A percentile compares a stretch with the other conserved stretches of the same genome.
Evolutionary conservation across 805 yeast genomes (phyloP).

Genomic region (Nakazawaea ambrosiae): DNA sequence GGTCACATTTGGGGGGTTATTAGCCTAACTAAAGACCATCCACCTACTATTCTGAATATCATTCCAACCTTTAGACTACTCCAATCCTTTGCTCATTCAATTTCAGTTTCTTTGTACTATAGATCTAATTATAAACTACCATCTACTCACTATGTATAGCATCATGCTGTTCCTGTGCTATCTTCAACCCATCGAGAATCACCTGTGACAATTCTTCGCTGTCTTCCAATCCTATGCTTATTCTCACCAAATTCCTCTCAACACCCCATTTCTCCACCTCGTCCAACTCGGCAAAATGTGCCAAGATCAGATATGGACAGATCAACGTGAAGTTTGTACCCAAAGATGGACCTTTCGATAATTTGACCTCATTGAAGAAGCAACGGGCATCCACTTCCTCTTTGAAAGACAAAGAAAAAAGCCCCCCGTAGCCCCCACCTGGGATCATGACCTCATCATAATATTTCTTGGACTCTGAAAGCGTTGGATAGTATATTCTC

Average conservation of each 20-base stretch:
- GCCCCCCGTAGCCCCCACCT: constrained; percentile 85
- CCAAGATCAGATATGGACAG: constrained; percentile 84
- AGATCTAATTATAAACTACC: no score
- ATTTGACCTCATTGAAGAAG: constrained; percentile 64
- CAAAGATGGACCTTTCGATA: constrained; percentile 85
- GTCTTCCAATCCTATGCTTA: constrained; percentile 83
- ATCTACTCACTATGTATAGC: constrained; percentile 1
- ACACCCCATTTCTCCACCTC: constrained; percentile 79
- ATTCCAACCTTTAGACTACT: no score
- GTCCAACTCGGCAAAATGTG: constrained; percentile 77
- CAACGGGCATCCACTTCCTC: constrained; percentile 55
- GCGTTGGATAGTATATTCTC: constrained; percentile 65
- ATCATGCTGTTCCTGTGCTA: constrained; percentile 31
- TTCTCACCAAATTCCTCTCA: constrained; percentile 67
- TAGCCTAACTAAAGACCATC: no score
- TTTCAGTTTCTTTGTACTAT: no score
- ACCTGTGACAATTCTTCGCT: constrained; percentile 44
- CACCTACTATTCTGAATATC: no score
- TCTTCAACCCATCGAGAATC: constrained; percentile 46
- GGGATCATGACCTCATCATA: constrained; percentile 67
- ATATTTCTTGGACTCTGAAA: constrained; percentile 44
- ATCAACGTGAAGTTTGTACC: constrained; percentile 88
- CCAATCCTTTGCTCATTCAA: no score
- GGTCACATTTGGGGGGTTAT: no score
- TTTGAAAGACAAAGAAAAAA: constrained; percentile 66